Conservation (phyloP, 2,329 filamentous ascomycete species). For the Cladosporium sp. region DNA sequence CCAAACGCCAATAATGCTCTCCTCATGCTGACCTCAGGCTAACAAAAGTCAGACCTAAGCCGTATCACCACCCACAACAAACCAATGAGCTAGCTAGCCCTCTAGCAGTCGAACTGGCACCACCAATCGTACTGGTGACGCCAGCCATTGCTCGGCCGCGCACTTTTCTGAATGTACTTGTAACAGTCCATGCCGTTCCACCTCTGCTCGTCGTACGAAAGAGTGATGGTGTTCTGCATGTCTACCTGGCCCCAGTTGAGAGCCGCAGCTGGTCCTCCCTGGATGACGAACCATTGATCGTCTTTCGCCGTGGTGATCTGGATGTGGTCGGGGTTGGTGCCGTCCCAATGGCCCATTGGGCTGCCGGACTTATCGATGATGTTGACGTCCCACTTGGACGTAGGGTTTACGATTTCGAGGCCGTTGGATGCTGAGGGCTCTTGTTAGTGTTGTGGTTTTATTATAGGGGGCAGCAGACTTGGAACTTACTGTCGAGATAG, state of each 20-base stretch:
- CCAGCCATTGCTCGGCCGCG: background rate
- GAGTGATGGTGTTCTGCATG: background rate
- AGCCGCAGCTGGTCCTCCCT: background rate
- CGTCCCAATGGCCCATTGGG: background rate
- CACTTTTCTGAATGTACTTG: background rate
- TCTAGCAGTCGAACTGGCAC: background rate
- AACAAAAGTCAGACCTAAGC: background rate
- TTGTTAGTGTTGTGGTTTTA: background rate
- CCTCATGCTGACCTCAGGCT: background rate
- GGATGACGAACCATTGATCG: background rate
- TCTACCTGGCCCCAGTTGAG: background rate
- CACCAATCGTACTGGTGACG: slow-evolving; percentile 6
- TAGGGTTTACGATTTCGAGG: background rate
- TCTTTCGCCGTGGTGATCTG: background rate
- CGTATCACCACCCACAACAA: background rate
- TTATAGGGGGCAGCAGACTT: too few species aligned
- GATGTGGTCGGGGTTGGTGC: slow-evolving; percentile 3
- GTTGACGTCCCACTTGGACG: background rate
- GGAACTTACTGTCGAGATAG: background rate
- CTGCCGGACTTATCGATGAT: background rate
- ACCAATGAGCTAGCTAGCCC: background rate
- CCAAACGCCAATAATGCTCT: background rate
- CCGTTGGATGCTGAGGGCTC: background rate
- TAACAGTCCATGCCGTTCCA: background rate
- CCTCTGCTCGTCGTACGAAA: slow-evolving; percentile 5